These are phyloP conservation scores for Gynochthodes officinalis DNA, from an alignment of 257 asterid species.

Conservation along the genomic window DNA sequence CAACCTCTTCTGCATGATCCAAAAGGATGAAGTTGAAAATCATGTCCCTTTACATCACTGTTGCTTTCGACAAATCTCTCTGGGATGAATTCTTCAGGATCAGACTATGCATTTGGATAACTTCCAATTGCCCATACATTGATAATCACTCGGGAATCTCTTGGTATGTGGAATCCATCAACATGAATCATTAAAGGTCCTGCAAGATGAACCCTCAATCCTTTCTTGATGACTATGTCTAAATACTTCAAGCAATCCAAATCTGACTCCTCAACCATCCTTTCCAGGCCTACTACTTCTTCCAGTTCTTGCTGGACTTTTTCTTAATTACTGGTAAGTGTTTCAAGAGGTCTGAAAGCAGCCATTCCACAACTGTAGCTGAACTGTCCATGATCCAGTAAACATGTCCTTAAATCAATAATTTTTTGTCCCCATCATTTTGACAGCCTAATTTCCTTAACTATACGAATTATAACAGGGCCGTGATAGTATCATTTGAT, in stretches of 20 bases:
- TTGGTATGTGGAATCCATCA: conserved; percentile 25
- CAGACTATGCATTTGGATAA: conserved; percentile 39
- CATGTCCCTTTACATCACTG: conserved; percentile 41
- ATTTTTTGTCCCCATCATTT: no score
- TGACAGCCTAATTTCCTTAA: no score
- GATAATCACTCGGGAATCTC: conserved; percentile 29
- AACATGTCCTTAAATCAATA: conserved; percentile 21
- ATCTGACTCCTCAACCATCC: conserved; percentile 52
- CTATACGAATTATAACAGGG: no score
- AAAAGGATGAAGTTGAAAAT: conserved; percentile 41
- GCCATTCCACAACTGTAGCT: conserved; percentile 46
- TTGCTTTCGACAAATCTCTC: conserved; percentile 28
- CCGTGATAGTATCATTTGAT: no score
- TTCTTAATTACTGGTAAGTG: conserved; percentile 33
- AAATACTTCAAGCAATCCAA: conserved; percentile 17
- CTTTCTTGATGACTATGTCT: conserved; percentile 45
- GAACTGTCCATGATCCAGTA: conserved; percentile 33
- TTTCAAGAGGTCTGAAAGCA: conserved; percentile 39
- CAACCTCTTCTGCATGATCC: conserved; percentile 28
- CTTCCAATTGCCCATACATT: conserved; percentile 40
- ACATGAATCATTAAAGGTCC: conserved; percentile 20
- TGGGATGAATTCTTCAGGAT: conserved; percentile 37
- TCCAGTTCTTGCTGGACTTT: conserved; percentile 45
- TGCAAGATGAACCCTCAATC: conserved; percentile 20
- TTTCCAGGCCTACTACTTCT: conserved; percentile 40